Percentiles rank a stretch among this genome's conserved stretches.
Evolutionary conservation across 257 asterid genomes (phyloP).

Genomic region (Catharanthus roseus): DNA sequence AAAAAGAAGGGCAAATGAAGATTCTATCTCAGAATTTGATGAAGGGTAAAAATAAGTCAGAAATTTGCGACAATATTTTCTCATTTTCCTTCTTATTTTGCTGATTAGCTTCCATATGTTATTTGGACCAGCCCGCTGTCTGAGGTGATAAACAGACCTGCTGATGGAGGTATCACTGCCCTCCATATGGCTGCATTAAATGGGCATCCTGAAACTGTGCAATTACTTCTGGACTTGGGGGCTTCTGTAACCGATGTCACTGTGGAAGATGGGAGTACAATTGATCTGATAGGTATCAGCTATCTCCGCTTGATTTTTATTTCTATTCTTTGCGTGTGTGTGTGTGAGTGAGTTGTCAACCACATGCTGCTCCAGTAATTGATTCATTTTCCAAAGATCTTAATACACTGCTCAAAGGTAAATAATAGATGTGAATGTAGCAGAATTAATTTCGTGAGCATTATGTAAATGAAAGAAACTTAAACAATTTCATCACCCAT

Average conservation of each 20-base stretch:
- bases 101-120: slow-evolving; percentile 4
- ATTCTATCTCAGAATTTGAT: slow-evolving; percentile 46
- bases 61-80: not conserved
- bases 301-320: not conserved
- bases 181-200: slow-evolving; percentile 90
- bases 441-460: not conserved
- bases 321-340: not conserved
- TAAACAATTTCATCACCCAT: not conserved
- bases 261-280: slow-evolving; percentile 74
- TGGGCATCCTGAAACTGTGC: slow-evolving; percentile 72
- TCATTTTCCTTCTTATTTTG: slow-evolving; percentile 5
- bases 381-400: not conserved
- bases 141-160: slow-evolving; percentile 64
- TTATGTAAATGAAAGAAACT: not conserved
- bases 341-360: no score
- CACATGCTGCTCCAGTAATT: not conserved
- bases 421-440: not conserved
- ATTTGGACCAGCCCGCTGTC: slow-evolving; percentile 45
- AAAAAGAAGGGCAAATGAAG: slow-evolving; percentile 39
- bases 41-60: slow-evolving; percentile 31
- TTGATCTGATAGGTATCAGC: slow-evolving; percentile 65
- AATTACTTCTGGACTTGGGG: slow-evolving; percentile 72
- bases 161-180: slow-evolving; percentile 89
- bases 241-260: slow-evolving; percentile 61
- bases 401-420: not conserved